Base-by-base conservation (phyloP, 208 protist species). In the Acanthamoeba culbertsoni region DNA sequence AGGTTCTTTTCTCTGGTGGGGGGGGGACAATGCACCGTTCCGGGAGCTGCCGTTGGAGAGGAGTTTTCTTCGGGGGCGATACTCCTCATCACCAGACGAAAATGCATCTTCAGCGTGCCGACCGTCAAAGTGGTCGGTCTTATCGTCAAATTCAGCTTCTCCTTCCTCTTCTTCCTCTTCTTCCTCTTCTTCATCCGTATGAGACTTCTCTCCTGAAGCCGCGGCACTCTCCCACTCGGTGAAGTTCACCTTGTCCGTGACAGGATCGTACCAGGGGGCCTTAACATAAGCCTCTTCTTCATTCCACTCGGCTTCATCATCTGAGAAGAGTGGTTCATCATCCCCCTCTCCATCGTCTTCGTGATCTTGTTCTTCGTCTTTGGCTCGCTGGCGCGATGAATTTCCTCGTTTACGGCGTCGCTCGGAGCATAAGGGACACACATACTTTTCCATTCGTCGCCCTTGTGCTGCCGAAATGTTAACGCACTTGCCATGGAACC, bases 401-500 rank as follows among this genome's bases (percentile, higher is more conserved):
- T n/a, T n/a, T 26, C 65, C 65, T 26, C 33, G 14, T 37, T 77
- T 77, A n/a, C 65, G 65, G 20, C 65, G 65, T 37, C 65, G 65
- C 65, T 77, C 75, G 23, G 45, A 43, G 57, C 95, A 96, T 26
- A 94, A 73, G 33, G 55, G 45, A 28, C 95, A 96, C 23, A 94
- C 57, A 86, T 95, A 96, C 31, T 42, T 48, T 26, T 96, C 92
- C 14, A 96, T 95, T n/a, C 55, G 77, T 20, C 68, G 63, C 1
- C 90, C 94, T 79, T 96, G 92, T 28, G 89, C 94, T 42, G 93
- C 94, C 0, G 94, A 93, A 40, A 96, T 91, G 53, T 93, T 65
- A 8, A 96, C 95, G 62, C 95, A 96, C 16, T 37, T 79, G 33
- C 93, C 93, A 73, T 96, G 95, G 28, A 94, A 96, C 95, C 95